phyloP scores from a whole-genome alignment of 164 flowering plant species.

The Annona cherimola region DNA sequence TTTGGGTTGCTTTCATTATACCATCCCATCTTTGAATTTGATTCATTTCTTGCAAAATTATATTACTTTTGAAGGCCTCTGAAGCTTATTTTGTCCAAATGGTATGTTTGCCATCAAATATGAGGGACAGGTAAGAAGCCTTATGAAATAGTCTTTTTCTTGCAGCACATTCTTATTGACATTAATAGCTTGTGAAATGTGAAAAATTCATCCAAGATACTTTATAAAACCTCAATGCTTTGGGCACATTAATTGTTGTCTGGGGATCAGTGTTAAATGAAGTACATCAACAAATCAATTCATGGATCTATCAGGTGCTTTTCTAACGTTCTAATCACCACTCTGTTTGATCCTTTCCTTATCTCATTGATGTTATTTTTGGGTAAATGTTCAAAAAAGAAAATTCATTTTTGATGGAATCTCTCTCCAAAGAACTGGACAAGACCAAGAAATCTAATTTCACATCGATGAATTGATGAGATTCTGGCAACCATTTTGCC shows the following conservation, averaged over 20 bases:
- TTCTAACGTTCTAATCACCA: not conserved
- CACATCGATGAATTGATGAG: no score
- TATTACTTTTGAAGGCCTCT: conserved; percentile 58
- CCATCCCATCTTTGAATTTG: not conserved
- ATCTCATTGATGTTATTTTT: no score
- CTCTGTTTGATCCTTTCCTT: not conserved
- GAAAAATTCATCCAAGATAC: not conserved
- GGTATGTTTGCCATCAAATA: conserved; percentile 50
- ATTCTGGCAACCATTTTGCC: no score
- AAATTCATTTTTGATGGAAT: no score
- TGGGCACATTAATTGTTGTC: conserved; percentile 41
- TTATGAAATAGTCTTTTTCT: not conserved
- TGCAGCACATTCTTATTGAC: not conserved
- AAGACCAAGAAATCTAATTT: no score
- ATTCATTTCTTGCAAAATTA: conserved; percentile 8
- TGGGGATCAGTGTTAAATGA: conserved; percentile 7
- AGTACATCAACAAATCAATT: conserved; percentile 12
- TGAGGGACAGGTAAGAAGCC: conserved; percentile 40
- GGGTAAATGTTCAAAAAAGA: no score
- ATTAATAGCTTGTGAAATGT: not conserved
- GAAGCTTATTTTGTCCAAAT: conserved; percentile 98
- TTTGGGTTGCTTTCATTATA: not conserved
- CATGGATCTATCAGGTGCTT: conserved; percentile 7
- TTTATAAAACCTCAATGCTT: conserved; percentile 8
- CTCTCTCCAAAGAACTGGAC: no score